phyloP scores from a whole-genome alignment of 441 rosid species.

The Capsella rubella region DNA sequence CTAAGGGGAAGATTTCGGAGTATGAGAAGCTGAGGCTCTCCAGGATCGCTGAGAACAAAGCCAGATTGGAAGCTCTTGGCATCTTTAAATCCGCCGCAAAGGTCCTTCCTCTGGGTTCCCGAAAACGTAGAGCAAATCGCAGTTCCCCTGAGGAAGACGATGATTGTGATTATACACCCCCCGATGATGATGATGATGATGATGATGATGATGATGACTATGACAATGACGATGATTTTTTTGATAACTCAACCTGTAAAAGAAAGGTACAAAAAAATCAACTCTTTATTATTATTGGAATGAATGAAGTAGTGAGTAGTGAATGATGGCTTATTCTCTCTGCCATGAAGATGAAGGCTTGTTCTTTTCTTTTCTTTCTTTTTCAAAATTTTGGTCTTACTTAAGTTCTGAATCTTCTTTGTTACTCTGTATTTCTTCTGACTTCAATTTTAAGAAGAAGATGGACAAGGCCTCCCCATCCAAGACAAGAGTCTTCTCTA shows the following conservation, averaged over 20 bases:
- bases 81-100: slow-evolving; percentile 59
- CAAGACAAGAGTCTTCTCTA: slow-evolving; percentile 48
- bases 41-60: slow-evolving; percentile 84
- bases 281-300: background rate
- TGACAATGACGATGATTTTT: slow-evolving; percentile 56
- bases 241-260: slow-evolving; percentile 40
- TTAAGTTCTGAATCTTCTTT: background rate
- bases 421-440: background rate
- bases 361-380: too few relatives aligned
- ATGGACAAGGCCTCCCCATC: slow-evolving; percentile 51
- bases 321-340: background rate
- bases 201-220: slow-evolving; percentile 32
- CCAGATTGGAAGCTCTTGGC: slow-evolving; percentile 89
- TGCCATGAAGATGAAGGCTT: background rate
- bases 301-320: background rate
- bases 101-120: slow-evolving; percentile 47
- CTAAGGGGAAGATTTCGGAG: slow-evolving; percentile 49
- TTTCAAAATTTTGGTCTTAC: too few relatives aligned
- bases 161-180: slow-evolving; percentile 66
- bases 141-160: slow-evolving; percentile 61
- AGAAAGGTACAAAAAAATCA: slow-evolving; percentile 49
- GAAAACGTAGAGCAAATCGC: slow-evolving; percentile 53
- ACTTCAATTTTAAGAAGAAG: slow-evolving; percentile 28
- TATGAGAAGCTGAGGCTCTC: slow-evolving; percentile 79
- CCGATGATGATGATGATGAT: slow-evolving; percentile 35